A percentile compares a stretch with the other conserved stretches of the same genome.
phyloP scores from a whole-genome alignment of 2,329 filamentous ascomycete genomes.

The Phaeoacremonium minimum region DNA sequence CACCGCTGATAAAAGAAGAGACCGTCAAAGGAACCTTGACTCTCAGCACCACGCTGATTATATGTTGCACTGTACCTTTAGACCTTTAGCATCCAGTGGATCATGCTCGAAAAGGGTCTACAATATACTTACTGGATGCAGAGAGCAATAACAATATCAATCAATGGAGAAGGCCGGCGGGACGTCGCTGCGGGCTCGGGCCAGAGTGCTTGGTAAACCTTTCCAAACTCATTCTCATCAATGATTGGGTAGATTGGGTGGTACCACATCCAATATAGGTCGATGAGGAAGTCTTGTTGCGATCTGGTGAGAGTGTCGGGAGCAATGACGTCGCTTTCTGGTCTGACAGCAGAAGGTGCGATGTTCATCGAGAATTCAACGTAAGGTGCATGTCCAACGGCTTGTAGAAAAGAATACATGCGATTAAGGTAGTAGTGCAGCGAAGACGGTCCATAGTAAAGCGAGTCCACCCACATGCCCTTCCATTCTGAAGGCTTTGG shows the following conservation, averaged over 20 bases:
- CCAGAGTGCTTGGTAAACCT: slow-evolving; percentile 28
- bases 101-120: no score
- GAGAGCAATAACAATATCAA: slow-evolving; percentile 39
- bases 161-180: slow-evolving; percentile 34
- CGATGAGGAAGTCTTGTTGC: slow-evolving; percentile 42
- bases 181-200: slow-evolving; percentile 10
- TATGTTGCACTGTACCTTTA: no score
- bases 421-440: background rate
- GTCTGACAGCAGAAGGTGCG: slow-evolving; percentile 12
- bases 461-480: background rate
- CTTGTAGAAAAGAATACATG: background rate
- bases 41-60: background rate
- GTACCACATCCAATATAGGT: slow-evolving; percentile 42
- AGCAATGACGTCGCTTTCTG: slow-evolving; percentile 9
- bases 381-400: background rate
- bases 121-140: slow-evolving; percentile 43
- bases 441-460: background rate
- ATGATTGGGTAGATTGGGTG: slow-evolving; percentile 36
- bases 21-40: slow-evolving; percentile 27
- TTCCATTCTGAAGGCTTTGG: background rate
- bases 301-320: slow-evolving; percentile 25
- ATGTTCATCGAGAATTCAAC: slow-evolving; percentile 10
- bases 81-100: no score
- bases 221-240: slow-evolving; percentile 37
- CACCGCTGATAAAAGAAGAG: slow-evolving; percentile 33